Evolutionary conservation across 2,329 filamentous ascomycete species (phyloP), one percentile per base, ranked within the genome.

Genomic region (Fusarium sp.): DNA sequence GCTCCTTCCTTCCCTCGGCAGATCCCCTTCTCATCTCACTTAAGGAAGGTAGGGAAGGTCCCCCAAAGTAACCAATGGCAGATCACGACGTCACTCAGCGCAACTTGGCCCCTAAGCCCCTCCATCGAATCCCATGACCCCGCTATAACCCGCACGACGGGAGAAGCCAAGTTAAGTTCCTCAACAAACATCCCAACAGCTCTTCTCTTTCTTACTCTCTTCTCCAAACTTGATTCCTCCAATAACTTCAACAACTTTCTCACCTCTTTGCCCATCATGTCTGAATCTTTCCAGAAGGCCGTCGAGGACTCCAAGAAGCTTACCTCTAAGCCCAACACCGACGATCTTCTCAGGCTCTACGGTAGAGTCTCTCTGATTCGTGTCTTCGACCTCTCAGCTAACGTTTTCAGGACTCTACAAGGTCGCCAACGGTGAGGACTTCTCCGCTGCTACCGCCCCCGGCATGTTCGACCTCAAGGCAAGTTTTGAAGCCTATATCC

Each of bases 401-500:
- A 60, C 47, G 16, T 21, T 50, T 72, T 10, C 43, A 91, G 89
- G 80, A 75, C 86, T 91, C 66, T 91, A 83, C 87, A 91, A 91
- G 84, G 82, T 89, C 72, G 86, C 82, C 67, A 87, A 80, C 66
- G 87, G 85, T 78, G 89, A 91, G 80, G 87, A 91, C 79, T 85
- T 91, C 79, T 71, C 79, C 73, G 82, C 80, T 72, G 91, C 91
- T 76, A 74, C 87, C 63, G 82, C 84, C 73, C 91, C 91, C 35
- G 90, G 92, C 84, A 88, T 90, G 84, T 93, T 94, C 80, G 90
- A 94, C 82, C 79, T 94, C 69, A 91, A 91, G 86, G 91, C 90
- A 76, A 75, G 74, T 60, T 53, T 42, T 57, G 16, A 54, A 40
- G 23, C 38, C 28, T 50, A 30, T 38, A 13, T 47, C 13, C 33